phyloP scores from a whole-genome alignment of 2,329 filamentous ascomycete genomes.

The Alternaria sp. region DNA sequence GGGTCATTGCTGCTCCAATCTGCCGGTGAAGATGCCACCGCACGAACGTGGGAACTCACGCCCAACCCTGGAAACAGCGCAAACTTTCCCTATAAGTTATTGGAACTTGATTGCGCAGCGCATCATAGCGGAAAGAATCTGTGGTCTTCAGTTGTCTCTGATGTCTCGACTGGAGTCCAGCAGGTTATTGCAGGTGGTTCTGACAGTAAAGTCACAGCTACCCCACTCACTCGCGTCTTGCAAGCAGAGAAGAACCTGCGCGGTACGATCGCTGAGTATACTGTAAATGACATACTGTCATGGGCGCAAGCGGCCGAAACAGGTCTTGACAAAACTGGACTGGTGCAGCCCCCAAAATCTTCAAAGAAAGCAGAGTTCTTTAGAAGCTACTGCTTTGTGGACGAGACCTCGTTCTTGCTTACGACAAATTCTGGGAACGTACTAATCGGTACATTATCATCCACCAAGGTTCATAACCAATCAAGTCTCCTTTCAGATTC shows the following conservation, averaged over 20 bases:
- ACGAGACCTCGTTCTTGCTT: constrained; percentile 62
- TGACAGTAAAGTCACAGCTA: constrained; percentile 69
- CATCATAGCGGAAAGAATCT: constrained; percentile 89
- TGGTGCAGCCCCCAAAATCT: constrained; percentile 18
- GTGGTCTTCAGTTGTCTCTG: constrained; percentile 67
- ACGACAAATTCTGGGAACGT: constrained; percentile 68
- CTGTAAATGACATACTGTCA: constrained; percentile 36
- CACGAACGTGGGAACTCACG: constrained; percentile 70
- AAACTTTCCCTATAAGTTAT: constrained; percentile 51
- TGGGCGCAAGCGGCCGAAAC: constrained; percentile 10
- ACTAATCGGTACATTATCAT: constrained; percentile 51
- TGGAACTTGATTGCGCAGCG: constrained; percentile 65
- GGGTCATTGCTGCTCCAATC: constrained; percentile 67
- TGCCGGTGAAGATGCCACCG: constrained; percentile 84
- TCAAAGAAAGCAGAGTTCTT: constrained; percentile 55
- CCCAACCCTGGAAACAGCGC: constrained; percentile 9
- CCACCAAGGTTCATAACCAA: not conserved
- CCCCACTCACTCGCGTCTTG: constrained; percentile 17
- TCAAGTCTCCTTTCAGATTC: constrained; percentile 26
- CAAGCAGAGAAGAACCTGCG: not conserved
- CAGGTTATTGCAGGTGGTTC: constrained; percentile 70
- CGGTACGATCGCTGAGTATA: constrained; percentile 31
- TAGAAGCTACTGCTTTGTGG: constrained; percentile 71
- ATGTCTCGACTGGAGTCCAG: constrained; percentile 8
- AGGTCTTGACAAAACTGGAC: not conserved